These are phyloP conservation scores for Cicer bijugum DNA, from an alignment of 306 rosid species.

Conservation along the genomic window DNA sequence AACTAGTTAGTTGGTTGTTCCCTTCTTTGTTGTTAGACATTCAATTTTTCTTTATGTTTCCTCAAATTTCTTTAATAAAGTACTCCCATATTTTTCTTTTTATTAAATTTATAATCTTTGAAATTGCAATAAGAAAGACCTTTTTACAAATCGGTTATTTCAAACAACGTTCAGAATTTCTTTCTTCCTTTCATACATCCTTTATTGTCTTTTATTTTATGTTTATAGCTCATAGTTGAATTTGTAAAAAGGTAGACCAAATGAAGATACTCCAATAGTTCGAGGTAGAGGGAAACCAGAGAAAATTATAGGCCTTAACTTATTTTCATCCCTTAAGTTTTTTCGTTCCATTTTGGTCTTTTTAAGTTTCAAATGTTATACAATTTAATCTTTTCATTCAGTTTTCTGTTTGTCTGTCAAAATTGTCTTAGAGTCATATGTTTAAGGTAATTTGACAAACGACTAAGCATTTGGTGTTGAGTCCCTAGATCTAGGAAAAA, in stretches of 20 bases:
- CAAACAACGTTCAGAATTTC: background rate
- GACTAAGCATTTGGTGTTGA: too few relatives aligned
- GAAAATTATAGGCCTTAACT: background rate
- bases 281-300: background rate
- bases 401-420: too few relatives aligned
- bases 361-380: too few relatives aligned
- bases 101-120: slow-evolving; percentile 15
- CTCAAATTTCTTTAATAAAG: slow-evolving; percentile 8
- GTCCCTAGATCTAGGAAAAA: too few relatives aligned
- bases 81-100: background rate
- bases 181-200: background rate
- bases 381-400: too few relatives aligned
- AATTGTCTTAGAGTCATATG: too few relatives aligned
- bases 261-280: background rate
- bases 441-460: too few relatives aligned
- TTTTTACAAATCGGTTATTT: slow-evolving; percentile 18
- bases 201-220: slow-evolving; percentile 11
- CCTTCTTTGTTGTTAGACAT: background rate
- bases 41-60: slow-evolving; percentile 12
- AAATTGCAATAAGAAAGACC: background rate
- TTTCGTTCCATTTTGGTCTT: too few relatives aligned
- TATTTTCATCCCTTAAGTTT: too few relatives aligned
- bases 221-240: slow-evolving; percentile 27
- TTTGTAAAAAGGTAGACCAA: background rate
- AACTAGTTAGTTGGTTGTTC: background rate